phyloP scores from a whole-genome alignment of 1,139 yeast species.

The Groenewaldozyma auringiensis region DNA sequence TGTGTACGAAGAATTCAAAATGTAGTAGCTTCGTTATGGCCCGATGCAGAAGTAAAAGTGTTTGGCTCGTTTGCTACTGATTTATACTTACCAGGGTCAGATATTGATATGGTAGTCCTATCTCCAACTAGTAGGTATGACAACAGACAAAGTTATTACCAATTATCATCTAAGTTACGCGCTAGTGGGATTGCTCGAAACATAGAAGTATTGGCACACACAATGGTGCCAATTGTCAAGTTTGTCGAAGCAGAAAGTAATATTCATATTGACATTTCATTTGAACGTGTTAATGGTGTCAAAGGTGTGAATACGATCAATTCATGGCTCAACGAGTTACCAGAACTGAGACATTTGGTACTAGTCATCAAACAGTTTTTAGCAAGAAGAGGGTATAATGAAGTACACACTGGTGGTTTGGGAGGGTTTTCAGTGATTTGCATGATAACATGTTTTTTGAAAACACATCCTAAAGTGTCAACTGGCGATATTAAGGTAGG shows the following conservation, averaged over 20 bases:
- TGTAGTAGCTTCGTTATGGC: slow-evolving; percentile 62
- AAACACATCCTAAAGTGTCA: slow-evolving; percentile 65
- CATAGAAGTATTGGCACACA: slow-evolving; percentile 82
- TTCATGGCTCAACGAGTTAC: slow-evolving; percentile 63
- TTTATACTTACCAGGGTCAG: slow-evolving; percentile 89
- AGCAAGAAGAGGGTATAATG: slow-evolving; percentile 69
- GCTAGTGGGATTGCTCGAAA: slow-evolving; percentile 55
- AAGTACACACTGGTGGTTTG: slow-evolving; percentile 93
- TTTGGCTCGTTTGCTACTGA: slow-evolving; percentile 97
- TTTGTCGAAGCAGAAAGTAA: slow-evolving; percentile 68
- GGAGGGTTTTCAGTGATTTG: slow-evolving; percentile 95
- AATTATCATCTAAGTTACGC: slow-evolving; percentile 64
- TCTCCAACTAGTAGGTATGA: slow-evolving; percentile 62
- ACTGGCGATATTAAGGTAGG: slow-evolving; percentile 59
- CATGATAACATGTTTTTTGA: slow-evolving; percentile 72
- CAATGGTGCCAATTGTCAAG: slow-evolving; percentile 93
- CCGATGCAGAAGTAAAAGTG: slow-evolving; percentile 63
- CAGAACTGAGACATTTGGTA: slow-evolving; percentile 80
- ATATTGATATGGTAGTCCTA: slow-evolving; percentile 86
- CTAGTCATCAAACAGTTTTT: slow-evolving; percentile 81
- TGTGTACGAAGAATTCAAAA: slow-evolving; percentile 56
- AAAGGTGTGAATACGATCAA: slow-evolving; percentile 77
- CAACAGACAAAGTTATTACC: slow-evolving; percentile 59
- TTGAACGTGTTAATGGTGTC: slow-evolving; percentile 80
- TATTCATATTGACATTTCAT: slow-evolving; percentile 83